These are phyloP conservation scores for Ascochyta koolunga DNA, from an alignment of 2,329 filamentous ascomycete species.

Conservation along the genomic window DNA sequence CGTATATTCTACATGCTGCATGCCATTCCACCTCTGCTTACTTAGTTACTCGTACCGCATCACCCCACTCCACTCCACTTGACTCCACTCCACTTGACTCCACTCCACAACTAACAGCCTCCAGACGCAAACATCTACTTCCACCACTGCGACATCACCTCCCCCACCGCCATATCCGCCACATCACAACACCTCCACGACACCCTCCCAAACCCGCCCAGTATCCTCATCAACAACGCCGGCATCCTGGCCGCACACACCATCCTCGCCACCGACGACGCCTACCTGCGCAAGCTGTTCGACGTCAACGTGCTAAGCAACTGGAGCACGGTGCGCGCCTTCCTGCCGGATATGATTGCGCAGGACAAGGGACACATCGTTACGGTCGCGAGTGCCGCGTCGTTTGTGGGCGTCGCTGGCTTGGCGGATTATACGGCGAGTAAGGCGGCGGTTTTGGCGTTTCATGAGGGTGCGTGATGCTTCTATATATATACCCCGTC, in stretches of 20 bases:
- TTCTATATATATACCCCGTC: no score
- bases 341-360: constrained; percentile 46
- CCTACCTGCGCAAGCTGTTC: constrained; percentile 43
- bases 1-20: no score
- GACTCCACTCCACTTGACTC: no score
- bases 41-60: no score
- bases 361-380: constrained; percentile 59
- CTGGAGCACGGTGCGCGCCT: constrained; percentile 43
- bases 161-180: constrained; percentile 31
- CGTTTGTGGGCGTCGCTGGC: constrained; percentile 54
- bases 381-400: constrained; percentile 61
- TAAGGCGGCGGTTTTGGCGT: constrained; percentile 59
- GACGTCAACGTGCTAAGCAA: constrained; percentile 47
- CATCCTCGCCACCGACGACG: constrained; percentile 41
- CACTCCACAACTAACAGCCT: neutral
- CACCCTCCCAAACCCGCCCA: constrained; percentile 27
- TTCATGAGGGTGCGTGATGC: constrained; percentile 58
- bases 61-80: no score
- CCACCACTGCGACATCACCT: constrained; percentile 45
- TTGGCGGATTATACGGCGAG: constrained; percentile 61
- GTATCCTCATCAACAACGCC: constrained; percentile 48
- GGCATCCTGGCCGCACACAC: constrained; percentile 39
- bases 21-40: no score
- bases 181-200: constrained; percentile 32
- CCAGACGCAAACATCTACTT: constrained; percentile 38